Percentiles rank a stretch among this genome's conserved stretches.
Evolutionary conservation across 1,284 basidiomycete species (phyloP).

Genomic region (Cerioporus squamosus): DNA sequence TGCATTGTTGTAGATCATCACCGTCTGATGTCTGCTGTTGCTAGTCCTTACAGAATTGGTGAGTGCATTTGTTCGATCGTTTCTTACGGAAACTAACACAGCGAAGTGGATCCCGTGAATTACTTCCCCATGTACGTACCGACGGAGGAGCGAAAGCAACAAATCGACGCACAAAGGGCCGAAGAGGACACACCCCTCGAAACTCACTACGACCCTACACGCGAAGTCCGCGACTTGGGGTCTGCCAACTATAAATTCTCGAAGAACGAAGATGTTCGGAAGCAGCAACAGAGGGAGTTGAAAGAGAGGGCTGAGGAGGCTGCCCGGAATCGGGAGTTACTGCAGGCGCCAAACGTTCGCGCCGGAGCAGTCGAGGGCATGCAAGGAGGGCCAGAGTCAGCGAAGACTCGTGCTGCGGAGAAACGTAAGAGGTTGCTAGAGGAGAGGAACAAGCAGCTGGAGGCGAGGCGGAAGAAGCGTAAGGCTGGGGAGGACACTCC

Average conservation of each 20-base stretch:
- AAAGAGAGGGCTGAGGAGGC: constrained; percentile 74
- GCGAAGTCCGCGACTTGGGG: constrained; percentile 86
- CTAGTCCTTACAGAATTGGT: constrained; percentile 34
- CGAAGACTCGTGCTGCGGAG: constrained; percentile 67
- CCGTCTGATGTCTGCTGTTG: neutral
- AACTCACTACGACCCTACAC: constrained; percentile 81
- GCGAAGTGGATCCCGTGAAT: constrained; percentile 72
- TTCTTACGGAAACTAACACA: constrained; percentile 1
- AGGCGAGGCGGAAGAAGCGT: constrained; percentile 76
- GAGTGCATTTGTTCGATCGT: constrained; percentile 19
- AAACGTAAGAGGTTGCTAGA: constrained; percentile 83
- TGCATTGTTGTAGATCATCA: neutral
- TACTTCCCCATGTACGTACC: constrained; percentile 89
- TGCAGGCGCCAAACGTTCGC: constrained; percentile 58
- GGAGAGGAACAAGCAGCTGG: constrained; percentile 75
- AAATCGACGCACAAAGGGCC: constrained; percentile 74
- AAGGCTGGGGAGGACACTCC: constrained; percentile 18
- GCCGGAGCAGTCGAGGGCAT: constrained; percentile 74
- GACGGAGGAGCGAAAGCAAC: constrained; percentile 75
- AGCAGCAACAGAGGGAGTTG: constrained; percentile 81
- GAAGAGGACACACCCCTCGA: constrained; percentile 78
- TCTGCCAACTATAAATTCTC: constrained; percentile 93
- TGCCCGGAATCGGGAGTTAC: constrained; percentile 59
- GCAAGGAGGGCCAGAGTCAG: constrained; percentile 36
- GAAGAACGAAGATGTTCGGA: constrained; percentile 75